Conservation (phyloP, 108 stramenopile species). For the Aurantiochytrium sp. region DNA sequence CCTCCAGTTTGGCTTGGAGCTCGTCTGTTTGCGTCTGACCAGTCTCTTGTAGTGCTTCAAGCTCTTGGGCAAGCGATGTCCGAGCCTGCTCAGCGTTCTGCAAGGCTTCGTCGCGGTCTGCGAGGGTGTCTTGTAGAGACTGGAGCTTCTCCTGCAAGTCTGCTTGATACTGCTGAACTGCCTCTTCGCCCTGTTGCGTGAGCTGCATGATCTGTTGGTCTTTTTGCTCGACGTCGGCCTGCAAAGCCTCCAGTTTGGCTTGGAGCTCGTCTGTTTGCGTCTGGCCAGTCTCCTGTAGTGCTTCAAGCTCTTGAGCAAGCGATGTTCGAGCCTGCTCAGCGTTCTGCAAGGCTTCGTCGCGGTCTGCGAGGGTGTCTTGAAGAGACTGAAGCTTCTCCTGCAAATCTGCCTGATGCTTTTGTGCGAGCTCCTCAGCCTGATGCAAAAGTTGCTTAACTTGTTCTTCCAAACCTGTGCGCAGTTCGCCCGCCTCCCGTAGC, state of each 20-base stretch:
- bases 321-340: background rate
- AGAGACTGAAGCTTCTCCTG: background rate
- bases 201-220: background rate
- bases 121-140: background rate
- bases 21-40: background rate
- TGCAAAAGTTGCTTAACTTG: background rate
- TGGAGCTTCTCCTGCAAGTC: background rate
- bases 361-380: background rate
- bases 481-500: background rate
- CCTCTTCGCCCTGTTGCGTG: background rate
- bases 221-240: background rate
- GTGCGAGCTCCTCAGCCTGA: background rate
- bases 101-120: background rate
- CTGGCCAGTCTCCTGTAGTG: background rate
- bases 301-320: background rate
- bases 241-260: background rate
- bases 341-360: background rate
- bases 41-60: background rate
- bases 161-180: background rate
- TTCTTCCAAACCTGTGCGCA: no score
- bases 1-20: background rate
- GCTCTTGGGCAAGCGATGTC: background rate
- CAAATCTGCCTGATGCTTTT: background rate
- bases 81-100: background rate
- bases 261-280: background rate